Conservation (phyloP, 352 stramenopile species). For the Phytophthora nicotianae region DNA sequence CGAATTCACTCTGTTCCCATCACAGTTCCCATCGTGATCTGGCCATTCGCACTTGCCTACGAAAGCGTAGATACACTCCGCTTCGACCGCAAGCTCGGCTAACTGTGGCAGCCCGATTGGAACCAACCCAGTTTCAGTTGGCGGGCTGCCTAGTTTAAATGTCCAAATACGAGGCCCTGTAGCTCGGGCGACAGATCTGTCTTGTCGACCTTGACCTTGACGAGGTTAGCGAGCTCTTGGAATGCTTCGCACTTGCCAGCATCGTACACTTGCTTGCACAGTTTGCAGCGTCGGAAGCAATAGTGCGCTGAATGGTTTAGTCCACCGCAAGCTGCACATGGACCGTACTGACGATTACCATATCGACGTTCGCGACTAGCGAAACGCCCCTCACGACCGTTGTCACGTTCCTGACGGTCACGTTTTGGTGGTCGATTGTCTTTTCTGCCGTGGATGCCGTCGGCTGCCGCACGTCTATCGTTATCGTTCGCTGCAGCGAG, state of each 20-base stretch:
- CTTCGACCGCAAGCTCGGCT: not conserved
- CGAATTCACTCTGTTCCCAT: not conserved
- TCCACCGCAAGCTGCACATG: slow-evolving; percentile 1
- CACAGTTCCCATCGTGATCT: not conserved
- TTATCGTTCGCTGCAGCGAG: too few relatives aligned
- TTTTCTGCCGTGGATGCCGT: too few relatives aligned
- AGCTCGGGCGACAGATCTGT: not conserved
- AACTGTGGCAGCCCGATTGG: slow-evolving; percentile 1
- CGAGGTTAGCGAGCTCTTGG: not conserved
- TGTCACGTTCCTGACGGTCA: too few relatives aligned
- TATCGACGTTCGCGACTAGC: too few relatives aligned
- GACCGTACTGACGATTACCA: slow-evolving; percentile 9
- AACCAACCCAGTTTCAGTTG: not conserved
- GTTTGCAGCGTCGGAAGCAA: not conserved
- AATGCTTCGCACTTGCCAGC: slow-evolving; percentile 1
- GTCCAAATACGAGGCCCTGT: not conserved
- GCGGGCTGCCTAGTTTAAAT: not conserved
- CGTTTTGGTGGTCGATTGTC: too few relatives aligned
- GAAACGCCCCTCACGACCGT: too few relatives aligned
- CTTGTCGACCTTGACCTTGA: slow-evolving; percentile 1
- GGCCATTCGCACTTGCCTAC: slow-evolving; percentile 1
- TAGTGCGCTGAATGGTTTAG: not conserved
- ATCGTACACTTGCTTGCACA: not conserved
- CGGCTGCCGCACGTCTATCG: too few relatives aligned
- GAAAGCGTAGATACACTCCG: slow-evolving; percentile 7